Evolutionary conservation across 139 green algal genomes (phyloP).

Genomic region (Volvox reticuliferus): DNA sequence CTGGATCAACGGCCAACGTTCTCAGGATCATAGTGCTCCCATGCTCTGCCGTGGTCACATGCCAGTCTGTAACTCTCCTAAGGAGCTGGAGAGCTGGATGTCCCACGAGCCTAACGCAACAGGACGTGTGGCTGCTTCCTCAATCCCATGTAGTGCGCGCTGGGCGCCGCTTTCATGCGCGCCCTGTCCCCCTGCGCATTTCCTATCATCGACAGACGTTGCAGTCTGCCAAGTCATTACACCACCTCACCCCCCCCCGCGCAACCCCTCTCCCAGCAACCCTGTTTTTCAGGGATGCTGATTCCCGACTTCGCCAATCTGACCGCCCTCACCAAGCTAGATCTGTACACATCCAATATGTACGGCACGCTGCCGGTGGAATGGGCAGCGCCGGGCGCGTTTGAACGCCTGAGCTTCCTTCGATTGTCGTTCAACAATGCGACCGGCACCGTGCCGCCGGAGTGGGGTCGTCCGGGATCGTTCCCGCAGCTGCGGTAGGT

Average conservation of each 20-base stretch:
- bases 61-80: no score
- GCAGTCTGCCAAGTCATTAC: no score
- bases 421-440: constrained; percentile 54
- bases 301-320: neutral
- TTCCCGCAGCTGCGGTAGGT: constrained; percentile 45
- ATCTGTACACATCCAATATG: constrained; percentile 39
- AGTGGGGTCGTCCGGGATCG: constrained; percentile 43
- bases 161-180: no score
- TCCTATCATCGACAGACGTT: no score
- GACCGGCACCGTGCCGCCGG: constrained; percentile 40
- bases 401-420: constrained; percentile 26
- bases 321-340: constrained; percentile 24
- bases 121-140: no score
- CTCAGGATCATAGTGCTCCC: no score
- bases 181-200: no score
- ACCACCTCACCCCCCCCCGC: no score
- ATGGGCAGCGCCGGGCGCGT: constrained; percentile 14
- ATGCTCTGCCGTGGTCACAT: no score
- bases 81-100: no score
- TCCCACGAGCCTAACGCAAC: no score
- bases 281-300: constrained; percentile 32
- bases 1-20: neutral
- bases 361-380: constrained; percentile 30
- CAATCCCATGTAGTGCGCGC: no score
- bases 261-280: constrained; percentile 15